Base-by-base conservation (phyloP, 2,329 filamentous ascomycete species). In the Colletotrichum orchidophilum region DNA sequence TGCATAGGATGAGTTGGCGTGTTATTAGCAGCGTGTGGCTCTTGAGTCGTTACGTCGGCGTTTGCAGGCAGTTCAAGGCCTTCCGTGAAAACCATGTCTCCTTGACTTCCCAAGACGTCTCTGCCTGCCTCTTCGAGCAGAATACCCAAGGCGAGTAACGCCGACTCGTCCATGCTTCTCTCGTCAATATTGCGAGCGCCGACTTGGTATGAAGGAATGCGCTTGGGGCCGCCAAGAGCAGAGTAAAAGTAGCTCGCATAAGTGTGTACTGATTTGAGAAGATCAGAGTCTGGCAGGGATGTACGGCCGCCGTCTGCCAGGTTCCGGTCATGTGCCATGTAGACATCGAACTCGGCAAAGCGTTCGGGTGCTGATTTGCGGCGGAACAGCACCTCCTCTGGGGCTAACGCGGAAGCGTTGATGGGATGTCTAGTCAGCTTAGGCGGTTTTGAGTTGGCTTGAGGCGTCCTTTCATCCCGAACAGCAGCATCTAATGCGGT, bases 121-220 rank as follows among this genome's bases (percentile, higher is more conserved):
- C 86, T 84, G 18, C 88, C 86, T 3, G 89, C 87, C 80, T 96
- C 93, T 80, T 96, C 93, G 52, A 95, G 82, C 67, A 96, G 80
- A 59, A 96, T 90, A 1, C 93, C 93, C 76, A 96, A 85, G 1
- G 93, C 92, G 64, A 96, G 82, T 69, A 96, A 84, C 4, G 93
- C 93, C 15, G 92, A 94, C 82, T 94, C 93, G 77, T 96, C 92
- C 88, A 96, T 89, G 79, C 90, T 93, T 73, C 86, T 79, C 77
- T 88, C 86, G 71, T 88, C 85, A 46, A 87, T 75, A 63, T 78
- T 79, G 33, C 77, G 74, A 8, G 73, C 67, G 35, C 73, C 75
- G n/a, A 75, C 71, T 31, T 73, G 63, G 57, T 71, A 72, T 21
- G 52, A 24, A 7, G 58, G 27, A 62, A 35, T 42, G 42, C 58